Conservation (phyloP, 106 monocot genomes). For the Phalaenopsis aphrodite region DNA sequence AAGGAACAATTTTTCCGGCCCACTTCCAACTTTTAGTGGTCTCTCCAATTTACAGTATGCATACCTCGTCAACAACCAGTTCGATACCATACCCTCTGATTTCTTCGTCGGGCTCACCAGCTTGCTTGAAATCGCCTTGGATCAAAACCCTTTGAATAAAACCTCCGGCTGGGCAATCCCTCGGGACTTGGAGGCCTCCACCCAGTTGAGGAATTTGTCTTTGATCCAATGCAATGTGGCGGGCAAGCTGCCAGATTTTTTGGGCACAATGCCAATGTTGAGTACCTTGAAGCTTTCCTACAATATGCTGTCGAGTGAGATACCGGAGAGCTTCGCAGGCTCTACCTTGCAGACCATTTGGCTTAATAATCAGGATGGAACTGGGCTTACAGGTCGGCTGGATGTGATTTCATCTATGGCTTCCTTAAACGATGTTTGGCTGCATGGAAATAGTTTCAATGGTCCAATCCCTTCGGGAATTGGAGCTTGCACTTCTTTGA, state of each 20-base stretch:
- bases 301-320: constrained; percentile 32
- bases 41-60: constrained; percentile 37
- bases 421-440: constrained; percentile 27
- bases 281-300: constrained; percentile 28
- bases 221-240: constrained; percentile 36
- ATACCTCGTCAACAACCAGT: constrained; percentile 36
- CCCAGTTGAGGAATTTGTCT: constrained; percentile 33
- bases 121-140: constrained; percentile 37
- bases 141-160: constrained; percentile 42
- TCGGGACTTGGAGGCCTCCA: constrained; percentile 15
- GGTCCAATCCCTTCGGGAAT: constrained; percentile 34
- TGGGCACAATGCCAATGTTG: constrained; percentile 31
- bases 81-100: constrained; percentile 53
- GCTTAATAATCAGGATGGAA: constrained; percentile 43
- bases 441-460: constrained; percentile 52
- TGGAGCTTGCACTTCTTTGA: constrained; percentile 23
- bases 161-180: constrained; percentile 43
- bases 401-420: constrained; percentile 30
- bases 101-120: constrained; percentile 55
- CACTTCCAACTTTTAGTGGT: constrained; percentile 47
- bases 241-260: constrained; percentile 38
- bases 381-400: constrained; percentile 35
- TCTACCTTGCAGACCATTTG: constrained; percentile 31
- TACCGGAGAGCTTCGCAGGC: constrained; percentile 32
- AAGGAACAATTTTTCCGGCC: constrained; percentile 45